These are phyloP conservation scores for Lasiosphaeria ovina DNA, from an alignment of 495 filamentous ascomycete species.

Conservation along the genomic window DNA sequence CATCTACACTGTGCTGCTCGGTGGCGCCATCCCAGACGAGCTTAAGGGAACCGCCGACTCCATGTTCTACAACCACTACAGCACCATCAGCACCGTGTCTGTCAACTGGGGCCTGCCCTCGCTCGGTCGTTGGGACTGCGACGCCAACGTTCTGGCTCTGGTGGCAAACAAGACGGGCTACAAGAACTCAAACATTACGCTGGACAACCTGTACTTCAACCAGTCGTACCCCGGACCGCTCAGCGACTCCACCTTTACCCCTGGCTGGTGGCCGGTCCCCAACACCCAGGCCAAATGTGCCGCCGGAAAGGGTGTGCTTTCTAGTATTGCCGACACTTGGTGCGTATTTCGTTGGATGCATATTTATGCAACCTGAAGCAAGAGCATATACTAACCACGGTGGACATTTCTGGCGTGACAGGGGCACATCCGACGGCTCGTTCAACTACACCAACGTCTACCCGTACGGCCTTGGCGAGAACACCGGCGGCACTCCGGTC, in stretches of 20 bases:
- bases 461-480: conserved; percentile 14
- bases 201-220: conserved; percentile 45
- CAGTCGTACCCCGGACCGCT: conserved; percentile 48
- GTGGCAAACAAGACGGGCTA: conserved; percentile 42
- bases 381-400: too few relatives aligned
- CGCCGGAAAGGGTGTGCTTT: conserved; percentile 41
- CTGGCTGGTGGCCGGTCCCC: conserved; percentile 34
- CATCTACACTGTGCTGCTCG: conserved; percentile 61
- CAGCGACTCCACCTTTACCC: conserved; percentile 32
- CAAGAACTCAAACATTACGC: conserved; percentile 22
- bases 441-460: conserved; percentile 41
- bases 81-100: conserved; percentile 59
- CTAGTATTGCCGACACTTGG: conserved; percentile 39
- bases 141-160: conserved; percentile 52
- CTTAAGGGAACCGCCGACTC: conserved; percentile 61
- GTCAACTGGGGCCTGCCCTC: conserved; percentile 58
- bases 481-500: conserved; percentile 7
- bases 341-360: conserved; percentile 5
- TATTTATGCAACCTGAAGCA: too few relatives aligned
- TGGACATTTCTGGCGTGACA: too few relatives aligned
- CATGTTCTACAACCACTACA: conserved; percentile 73
- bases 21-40: conserved; percentile 57
- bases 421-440: conserved; percentile 23
- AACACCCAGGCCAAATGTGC: conserved; percentile 25
- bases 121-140: conserved; percentile 51